Percentiles rank a stretch among this genome's conserved stretches.
phyloP scores from a whole-genome alignment of 164 flowering plant genomes.

The Santalum album region DNA sequence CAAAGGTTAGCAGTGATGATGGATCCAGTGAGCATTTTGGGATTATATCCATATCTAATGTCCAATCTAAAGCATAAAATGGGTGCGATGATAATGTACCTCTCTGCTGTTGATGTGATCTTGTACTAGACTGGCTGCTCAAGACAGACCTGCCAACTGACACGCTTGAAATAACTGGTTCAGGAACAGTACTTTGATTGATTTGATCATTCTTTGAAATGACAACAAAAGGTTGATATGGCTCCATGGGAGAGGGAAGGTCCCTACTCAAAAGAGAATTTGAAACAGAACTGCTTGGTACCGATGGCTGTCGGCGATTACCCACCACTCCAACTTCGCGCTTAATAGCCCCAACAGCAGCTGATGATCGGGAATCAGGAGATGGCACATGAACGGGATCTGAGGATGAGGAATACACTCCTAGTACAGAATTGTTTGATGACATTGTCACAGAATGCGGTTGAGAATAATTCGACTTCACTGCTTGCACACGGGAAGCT shows the following conservation, averaged over 20 bases:
- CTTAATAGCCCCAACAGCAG: slow-evolving; percentile 72
- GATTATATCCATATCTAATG: not conserved
- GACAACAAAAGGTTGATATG: slow-evolving; percentile 28
- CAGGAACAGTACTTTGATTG: slow-evolving; percentile 28
- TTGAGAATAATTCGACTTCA: slow-evolving; percentile 27
- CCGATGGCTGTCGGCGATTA: slow-evolving; percentile 47
- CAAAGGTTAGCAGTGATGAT: too few relatives aligned
- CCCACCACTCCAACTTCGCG: slow-evolving; percentile 96
- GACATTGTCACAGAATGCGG: slow-evolving; percentile 27
- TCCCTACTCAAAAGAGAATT: slow-evolving; percentile 31
- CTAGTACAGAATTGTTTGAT: slow-evolving; percentile 56
- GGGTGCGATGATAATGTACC: slow-evolving; percentile 26
- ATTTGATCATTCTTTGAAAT: slow-evolving; percentile 38
- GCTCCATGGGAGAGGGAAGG: slow-evolving; percentile 24
- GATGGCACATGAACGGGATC: slow-evolving; percentile 98
- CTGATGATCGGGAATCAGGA: slow-evolving; percentile 62
- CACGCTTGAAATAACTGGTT: slow-evolving; percentile 25
- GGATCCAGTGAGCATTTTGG: too few relatives aligned
- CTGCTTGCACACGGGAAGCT: slow-evolving; percentile 22
- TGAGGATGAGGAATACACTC: slow-evolving; percentile 78
- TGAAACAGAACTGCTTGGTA: slow-evolving; percentile 34
- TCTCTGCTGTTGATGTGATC: slow-evolving; percentile 67
- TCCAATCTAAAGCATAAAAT: not conserved
- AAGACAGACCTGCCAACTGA: slow-evolving; percentile 34
- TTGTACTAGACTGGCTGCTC: slow-evolving; percentile 40